Evolutionary conservation across 1,284 basidiomycete genomes (phyloP).

Genomic region (Malassezia sp.): DNA sequence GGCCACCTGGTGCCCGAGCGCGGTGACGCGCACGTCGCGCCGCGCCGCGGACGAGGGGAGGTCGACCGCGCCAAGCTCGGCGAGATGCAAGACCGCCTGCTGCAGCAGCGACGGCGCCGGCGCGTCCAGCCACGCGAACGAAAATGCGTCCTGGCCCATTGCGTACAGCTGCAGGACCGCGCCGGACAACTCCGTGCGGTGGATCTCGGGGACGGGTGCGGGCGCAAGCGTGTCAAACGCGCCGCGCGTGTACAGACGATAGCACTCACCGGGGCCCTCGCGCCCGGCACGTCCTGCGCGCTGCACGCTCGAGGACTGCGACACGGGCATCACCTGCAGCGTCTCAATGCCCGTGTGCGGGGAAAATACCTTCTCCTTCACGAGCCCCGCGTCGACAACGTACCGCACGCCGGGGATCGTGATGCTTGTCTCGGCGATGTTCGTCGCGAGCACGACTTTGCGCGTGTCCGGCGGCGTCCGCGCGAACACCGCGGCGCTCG

Average conservation of each 20-base stretch:
- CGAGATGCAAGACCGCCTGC: conserved; percentile 31
- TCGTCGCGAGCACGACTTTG: conserved; percentile 67
- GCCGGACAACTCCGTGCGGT: conserved; percentile 31
- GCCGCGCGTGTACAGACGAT: conserved; percentile 32
- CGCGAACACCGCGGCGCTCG: conserved; percentile 28
- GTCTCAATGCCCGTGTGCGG: conserved; percentile 31
- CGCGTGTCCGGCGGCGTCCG: conserved; percentile 59
- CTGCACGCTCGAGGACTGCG: conserved; percentile 34
- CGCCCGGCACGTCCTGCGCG: conserved; percentile 41
- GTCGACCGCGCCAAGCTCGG: conserved; percentile 36
- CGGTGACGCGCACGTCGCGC: conserved; percentile 21
- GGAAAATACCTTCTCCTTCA: conserved; percentile 79
- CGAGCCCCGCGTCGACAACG: conserved; percentile 72
- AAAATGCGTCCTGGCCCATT: conserved; percentile 36
- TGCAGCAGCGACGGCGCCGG: conserved; percentile 24
- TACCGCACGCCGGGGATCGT: conserved; percentile 92
- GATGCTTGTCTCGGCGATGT: conserved; percentile 76
- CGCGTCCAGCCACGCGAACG: conserved; percentile 39
- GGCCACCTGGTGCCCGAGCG: conserved; percentile 33
- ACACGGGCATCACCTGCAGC: conserved; percentile 32
- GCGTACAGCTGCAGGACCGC: conserved; percentile 34
- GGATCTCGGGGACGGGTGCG: conserved; percentile 30
- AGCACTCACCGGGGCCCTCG: conserved; percentile 36
- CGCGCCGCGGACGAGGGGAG: background rate
- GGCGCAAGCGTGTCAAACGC: conserved; percentile 22